These are phyloP conservation scores for Microcyclospora tardicrescens DNA, from an alignment of 2,329 filamentous ascomycete species.

Conservation along the genomic window DNA sequence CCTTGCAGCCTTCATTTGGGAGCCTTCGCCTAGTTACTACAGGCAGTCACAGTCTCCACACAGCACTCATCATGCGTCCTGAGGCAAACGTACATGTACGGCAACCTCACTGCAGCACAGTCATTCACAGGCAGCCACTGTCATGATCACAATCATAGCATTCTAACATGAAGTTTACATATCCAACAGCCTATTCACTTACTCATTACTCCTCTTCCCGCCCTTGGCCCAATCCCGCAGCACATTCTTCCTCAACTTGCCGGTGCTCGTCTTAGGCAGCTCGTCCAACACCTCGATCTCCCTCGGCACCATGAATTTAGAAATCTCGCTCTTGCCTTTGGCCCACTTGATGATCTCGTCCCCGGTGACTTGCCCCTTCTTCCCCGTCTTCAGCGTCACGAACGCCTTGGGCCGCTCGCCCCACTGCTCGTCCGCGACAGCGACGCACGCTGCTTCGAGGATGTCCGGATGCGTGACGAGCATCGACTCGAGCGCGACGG, in stretches of 20 bases:
- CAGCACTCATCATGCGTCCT: no score
- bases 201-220: conserved; percentile 16
- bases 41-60: no score
- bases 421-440: conserved; percentile 79
- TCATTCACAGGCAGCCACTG: no score
- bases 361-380: conserved; percentile 37
- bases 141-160: no score
- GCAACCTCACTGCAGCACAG: no score
- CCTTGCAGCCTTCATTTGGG: no score
- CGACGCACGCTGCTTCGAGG: conserved; percentile 82
- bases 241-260: conserved; percentile 93
- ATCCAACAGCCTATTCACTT: no score
- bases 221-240: conserved; percentile 72
- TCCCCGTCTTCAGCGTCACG: conserved; percentile 64
- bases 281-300: conserved; percentile 70
- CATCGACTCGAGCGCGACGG: conserved; percentile 81
- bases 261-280: conserved; percentile 91
- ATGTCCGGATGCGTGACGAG: conserved; percentile 78
- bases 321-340: conserved; percentile 65
- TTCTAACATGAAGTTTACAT: no score
- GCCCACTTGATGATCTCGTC: conserved; percentile 77
- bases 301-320: conserved; percentile 72
- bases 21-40: no score
- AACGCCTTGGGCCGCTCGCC: conserved; percentile 94
- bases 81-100: no score